Evolutionary conservation across 2,329 filamentous ascomycete genomes (phyloP).

Genomic region (Aspergillus sp.): DNA sequence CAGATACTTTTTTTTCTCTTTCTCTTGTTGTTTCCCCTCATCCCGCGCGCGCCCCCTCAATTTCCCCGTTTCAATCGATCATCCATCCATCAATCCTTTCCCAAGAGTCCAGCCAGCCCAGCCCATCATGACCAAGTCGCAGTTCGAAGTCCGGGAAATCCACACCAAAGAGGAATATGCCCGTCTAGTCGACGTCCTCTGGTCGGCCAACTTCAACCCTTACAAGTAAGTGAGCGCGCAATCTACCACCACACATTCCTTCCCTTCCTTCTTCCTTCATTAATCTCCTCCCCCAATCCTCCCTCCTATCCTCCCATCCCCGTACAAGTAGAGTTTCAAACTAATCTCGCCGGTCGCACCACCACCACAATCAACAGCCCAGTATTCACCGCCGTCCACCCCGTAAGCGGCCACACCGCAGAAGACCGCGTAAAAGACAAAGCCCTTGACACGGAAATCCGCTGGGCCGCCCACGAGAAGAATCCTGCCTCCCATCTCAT

Average conservation of each 20-base stretch:
- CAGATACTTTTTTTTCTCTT: no score
- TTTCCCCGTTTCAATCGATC: background rate
- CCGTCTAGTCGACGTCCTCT: slow-evolving; percentile 17
- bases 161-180: slow-evolving; percentile 18
- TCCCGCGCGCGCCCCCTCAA: background rate
- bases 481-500: slow-evolving; percentile 18
- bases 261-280: background rate
- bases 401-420: slow-evolving; percentile 17
- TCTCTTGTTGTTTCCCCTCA: no score
- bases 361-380: slow-evolving; percentile 6
- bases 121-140: background rate
- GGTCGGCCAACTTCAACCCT: slow-evolving; percentile 19
- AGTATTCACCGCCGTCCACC: slow-evolving; percentile 21
- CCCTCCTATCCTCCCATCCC: background rate
- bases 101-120: background rate
- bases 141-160: slow-evolving; percentile 16
- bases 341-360: background rate
- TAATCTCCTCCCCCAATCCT: background rate
- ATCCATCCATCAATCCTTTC: background rate
- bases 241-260: no score
- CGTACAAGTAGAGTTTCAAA: no score
- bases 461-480: slow-evolving; percentile 15
- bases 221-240: slow-evolving; percentile 13
- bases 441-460: slow-evolving; percentile 19
- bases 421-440: slow-evolving; percentile 17